These are phyloP conservation scores for Naganishia antarctica DNA, from an alignment of 768 basidiomycete genomes.

Conservation along the genomic window DNA sequence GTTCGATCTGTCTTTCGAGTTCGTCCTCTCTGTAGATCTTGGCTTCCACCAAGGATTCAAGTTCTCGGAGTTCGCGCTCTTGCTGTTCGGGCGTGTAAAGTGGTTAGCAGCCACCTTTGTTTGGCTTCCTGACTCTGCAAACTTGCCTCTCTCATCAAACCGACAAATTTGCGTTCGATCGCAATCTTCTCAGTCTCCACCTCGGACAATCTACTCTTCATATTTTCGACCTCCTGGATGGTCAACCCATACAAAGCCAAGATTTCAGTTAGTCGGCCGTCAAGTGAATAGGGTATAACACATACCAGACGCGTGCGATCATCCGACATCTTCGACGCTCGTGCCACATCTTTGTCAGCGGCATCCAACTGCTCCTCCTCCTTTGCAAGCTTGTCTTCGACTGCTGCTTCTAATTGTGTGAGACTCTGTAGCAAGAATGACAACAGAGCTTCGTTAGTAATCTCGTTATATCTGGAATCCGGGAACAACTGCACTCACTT, in stretches of 20 bases:
- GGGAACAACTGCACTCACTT: neutral
- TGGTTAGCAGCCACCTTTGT: neutral
- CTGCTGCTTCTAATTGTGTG: constrained; percentile 12
- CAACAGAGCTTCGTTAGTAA: neutral
- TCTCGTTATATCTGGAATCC: neutral
- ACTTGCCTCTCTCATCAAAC: constrained; percentile 1
- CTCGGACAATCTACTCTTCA: neutral
- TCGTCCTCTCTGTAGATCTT: constrained; percentile 60
- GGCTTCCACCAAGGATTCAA: constrained; percentile 87
- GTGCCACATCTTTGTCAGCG: neutral
- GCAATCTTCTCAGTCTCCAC: constrained; percentile 21
- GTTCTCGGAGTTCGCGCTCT: constrained; percentile 84
- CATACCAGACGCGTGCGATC: constrained; percentile 5
- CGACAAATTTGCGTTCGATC: constrained; percentile 12
- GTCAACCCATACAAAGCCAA: neutral
- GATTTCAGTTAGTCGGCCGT: neutral
- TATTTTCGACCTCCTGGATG: constrained; percentile 1
- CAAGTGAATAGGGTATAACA: neutral
- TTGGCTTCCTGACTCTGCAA: too few relatives aligned
- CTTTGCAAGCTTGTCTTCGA: constrained; percentile 22
- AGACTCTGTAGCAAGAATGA: constrained; percentile 2
- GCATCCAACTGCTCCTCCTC: constrained; percentile 13
- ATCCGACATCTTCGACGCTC: neutral
- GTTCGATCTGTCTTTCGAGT: constrained; percentile 37
- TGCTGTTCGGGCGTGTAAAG: constrained; percentile 55